phyloP scores from a whole-genome alignment of 2,329 filamentous ascomycete species.

The Taxawa tesnikishii region DNA sequence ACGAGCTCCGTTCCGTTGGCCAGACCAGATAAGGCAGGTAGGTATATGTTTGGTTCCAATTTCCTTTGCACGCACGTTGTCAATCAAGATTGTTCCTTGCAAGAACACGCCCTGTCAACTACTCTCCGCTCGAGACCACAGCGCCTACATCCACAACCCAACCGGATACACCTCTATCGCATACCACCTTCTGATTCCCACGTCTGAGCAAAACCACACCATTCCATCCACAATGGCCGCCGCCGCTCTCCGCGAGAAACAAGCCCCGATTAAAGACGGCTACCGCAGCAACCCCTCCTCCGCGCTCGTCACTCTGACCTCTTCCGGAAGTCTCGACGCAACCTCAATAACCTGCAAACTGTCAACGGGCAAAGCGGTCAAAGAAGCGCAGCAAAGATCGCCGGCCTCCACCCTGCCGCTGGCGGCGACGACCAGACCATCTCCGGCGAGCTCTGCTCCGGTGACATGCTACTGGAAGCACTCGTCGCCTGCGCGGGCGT shows the following conservation, averaged over 20 bases:
- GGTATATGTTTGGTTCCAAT: no score
- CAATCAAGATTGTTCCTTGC: no score
- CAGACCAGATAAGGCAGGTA: no score
- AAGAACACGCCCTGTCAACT: no score
- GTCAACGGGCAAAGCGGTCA: slow-evolving; percentile 26
- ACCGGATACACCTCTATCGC: no score
- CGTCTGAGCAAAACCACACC: no score
- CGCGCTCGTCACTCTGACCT: slow-evolving; percentile 34
- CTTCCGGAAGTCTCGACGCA: slow-evolving; percentile 30
- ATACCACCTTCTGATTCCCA: no score
- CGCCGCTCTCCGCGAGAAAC: slow-evolving; percentile 29
- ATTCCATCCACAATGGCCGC: neutral
- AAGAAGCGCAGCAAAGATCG: slow-evolving; percentile 29
- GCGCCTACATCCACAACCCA: no score
- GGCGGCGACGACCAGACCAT: slow-evolving; percentile 30
- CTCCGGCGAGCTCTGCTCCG: slow-evolving; percentile 36
- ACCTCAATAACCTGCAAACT: slow-evolving; percentile 36
- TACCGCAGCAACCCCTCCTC: slow-evolving; percentile 32
- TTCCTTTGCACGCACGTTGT: no score
- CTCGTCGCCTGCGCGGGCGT: slow-evolving; percentile 39
- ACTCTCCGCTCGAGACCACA: no score
- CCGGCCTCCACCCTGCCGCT: slow-evolving; percentile 35
- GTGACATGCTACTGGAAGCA: slow-evolving; percentile 38
- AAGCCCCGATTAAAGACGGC: slow-evolving; percentile 35
- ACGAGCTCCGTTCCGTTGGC: no score